A percentile compares a stretch with the other conserved stretches of the same genome.
Conservation (phyloP, 345 rosid genomes). For the Syzygium aqueum region DNA sequence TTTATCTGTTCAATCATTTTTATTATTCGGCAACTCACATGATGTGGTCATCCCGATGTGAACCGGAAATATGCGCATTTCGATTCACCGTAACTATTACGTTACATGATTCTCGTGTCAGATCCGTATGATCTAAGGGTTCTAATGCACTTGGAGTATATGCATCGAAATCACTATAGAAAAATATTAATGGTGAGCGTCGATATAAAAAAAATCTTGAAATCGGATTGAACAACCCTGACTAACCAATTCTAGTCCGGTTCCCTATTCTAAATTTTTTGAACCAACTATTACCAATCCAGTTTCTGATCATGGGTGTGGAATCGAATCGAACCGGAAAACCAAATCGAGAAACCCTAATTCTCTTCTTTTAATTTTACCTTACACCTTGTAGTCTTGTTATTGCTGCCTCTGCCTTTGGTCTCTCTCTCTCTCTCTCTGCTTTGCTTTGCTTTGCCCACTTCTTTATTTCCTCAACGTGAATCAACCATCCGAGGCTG, state of each 20-base stretch:
- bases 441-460: not conserved
- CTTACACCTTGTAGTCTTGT: not conserved
- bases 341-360: not conserved
- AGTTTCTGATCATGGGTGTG: fast-evolving
- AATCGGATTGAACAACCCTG: not conserved
- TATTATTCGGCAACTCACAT: not conserved
- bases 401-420: not conserved
- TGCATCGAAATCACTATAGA: not conserved
- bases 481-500: not conserved
- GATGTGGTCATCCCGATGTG: not conserved
- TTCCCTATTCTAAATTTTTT: fast-evolving
- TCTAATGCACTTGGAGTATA: not conserved
- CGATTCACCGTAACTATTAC: fast-evolving
- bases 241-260: fast-evolving
- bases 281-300: fast-evolving
- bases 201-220: not conserved
- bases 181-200: not conserved
- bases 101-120: not conserved
- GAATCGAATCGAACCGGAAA: not conserved
- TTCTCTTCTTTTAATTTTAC: not conserved
- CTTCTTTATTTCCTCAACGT: not conserved
- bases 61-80: not conserved
- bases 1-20: not conserved
- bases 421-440: not conserved
- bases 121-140: not conserved